Evolutionary conservation across 345 rosid genomes (phyloP).

Genomic region (Brassica carinata): DNA sequence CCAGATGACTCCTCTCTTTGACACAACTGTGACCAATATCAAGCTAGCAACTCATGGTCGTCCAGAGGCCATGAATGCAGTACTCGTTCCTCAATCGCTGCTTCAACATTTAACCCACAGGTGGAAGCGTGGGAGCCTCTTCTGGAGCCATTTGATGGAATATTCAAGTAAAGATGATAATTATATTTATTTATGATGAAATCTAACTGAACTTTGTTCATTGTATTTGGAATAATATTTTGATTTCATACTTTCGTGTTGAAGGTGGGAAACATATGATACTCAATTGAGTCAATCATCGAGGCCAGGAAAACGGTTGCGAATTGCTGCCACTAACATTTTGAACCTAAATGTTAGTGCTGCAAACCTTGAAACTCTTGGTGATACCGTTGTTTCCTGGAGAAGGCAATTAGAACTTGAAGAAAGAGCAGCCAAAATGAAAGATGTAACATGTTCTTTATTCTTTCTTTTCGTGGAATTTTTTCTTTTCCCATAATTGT

Average conservation of each 20-base stretch:
- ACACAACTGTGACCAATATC: slow-evolving; percentile 82
- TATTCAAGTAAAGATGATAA: slow-evolving; percentile 72
- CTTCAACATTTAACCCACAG: slow-evolving; percentile 90
- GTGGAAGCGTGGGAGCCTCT: slow-evolving; percentile 99
- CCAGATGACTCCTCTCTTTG: slow-evolving; percentile 96
- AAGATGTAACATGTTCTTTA: slow-evolving; percentile 55
- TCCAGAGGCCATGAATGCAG: slow-evolving; percentile 95
- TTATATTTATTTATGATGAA: background rate
- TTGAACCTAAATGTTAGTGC: slow-evolving; percentile 87
- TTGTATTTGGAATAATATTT: slow-evolving; percentile 18
- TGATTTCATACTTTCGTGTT: slow-evolving; percentile 27
- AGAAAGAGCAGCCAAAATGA: slow-evolving; percentile 70
- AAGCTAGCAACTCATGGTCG: slow-evolving; percentile 96
- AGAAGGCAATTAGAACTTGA: slow-evolving; percentile 88
- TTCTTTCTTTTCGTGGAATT: slow-evolving; percentile 10
- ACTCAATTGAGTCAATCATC: slow-evolving; percentile 57
- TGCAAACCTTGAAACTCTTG: slow-evolving; percentile 78
- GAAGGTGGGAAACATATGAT: slow-evolving; percentile 92
- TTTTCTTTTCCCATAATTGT: background rate
- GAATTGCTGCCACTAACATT: slow-evolving; percentile 78
- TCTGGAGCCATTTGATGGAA: slow-evolving; percentile 99
- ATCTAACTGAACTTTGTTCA: background rate
- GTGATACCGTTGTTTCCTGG: slow-evolving; percentile 85
- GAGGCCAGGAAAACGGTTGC: slow-evolving; percentile 79
- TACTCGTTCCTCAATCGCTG: slow-evolving; percentile 89